Percentiles rank a stretch among this genome's conserved stretches.
phyloP scores from a whole-genome alignment of 1,284 basidiomycete genomes.

The Wallemia mellicola region DNA sequence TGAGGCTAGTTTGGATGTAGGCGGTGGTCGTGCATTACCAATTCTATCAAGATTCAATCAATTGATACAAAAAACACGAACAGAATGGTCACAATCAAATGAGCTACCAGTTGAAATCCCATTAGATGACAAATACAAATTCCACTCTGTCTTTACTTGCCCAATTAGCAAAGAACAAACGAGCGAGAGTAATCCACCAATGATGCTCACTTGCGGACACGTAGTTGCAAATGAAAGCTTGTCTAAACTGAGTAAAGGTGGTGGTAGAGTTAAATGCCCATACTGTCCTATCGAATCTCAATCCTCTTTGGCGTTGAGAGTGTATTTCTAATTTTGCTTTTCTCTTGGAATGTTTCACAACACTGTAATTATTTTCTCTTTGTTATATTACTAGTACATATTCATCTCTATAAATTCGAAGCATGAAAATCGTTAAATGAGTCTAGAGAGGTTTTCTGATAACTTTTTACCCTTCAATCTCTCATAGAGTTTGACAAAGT shows the following conservation, averaged over 20 bases:
- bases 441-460: background rate
- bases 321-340: constrained; percentile 12
- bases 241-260: constrained; percentile 51
- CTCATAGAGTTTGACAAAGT: constrained; percentile 27
- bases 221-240: constrained; percentile 70
- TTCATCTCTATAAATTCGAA: background rate
- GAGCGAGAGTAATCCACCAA: constrained; percentile 73
- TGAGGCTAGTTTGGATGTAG: constrained; percentile 60
- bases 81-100: constrained; percentile 62
- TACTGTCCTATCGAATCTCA: constrained; percentile 56
- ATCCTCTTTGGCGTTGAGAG: constrained; percentile 27
- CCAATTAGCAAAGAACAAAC: constrained; percentile 94
- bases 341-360: background rate
- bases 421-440: background rate
- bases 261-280: constrained; percentile 56
- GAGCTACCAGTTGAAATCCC: constrained; percentile 89
- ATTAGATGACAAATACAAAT: constrained; percentile 49
- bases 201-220: constrained; percentile 91
- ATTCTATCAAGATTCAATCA: constrained; percentile 72
- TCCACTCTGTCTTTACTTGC: constrained; percentile 91
- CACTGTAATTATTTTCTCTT: background rate
- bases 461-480: constrained; percentile 33
- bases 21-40: constrained; percentile 57
- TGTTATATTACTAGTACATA: background rate
- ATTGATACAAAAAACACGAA: constrained; percentile 69